Base-by-base conservation (phyloP, 148 eudicot genomes). In the Rhododendron molle region DNA sequence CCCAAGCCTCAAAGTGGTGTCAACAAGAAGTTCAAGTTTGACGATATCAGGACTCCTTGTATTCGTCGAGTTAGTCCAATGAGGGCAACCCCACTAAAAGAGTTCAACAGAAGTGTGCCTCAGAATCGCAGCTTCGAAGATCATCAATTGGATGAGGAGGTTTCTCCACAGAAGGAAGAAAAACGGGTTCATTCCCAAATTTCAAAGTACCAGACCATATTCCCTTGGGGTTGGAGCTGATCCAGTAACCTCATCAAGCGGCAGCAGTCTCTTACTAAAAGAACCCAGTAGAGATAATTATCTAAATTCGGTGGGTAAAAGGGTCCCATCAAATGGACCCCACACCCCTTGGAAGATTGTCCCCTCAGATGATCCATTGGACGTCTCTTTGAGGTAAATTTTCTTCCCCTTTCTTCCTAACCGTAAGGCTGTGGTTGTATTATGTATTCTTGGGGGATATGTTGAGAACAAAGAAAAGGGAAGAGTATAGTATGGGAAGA, bases 371-470 rank as follows among this genome's bases (percentile, higher is more conserved):
- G 96, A 93, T 88, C 80, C 78, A n/a, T 93, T 95, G 95, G 96
- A 94, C 49, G 58, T 93, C 15, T 88, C 95, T n/a, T 88, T 95
- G 95, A 93, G 97, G 98, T 95, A 89, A 90, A 26, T 20, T 47
- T 11, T 40, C 23, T 50, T 49, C 67, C 28, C 40, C 56, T 81
- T 81, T 81, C n/a, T 54, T 56, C 46, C 4, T 20, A 18, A 32
- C 18, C 40, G 4, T 5, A 69, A 28, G 34, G 74, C 36, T 69
- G 36, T 26, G 0, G 3, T 69, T 69, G 32, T 13, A 12, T 11
- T 28, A 1, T 69, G 32, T 2, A 28, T n/a, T 65, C 14, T 2
- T 9, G 14, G 13, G 74, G 74, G 16, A 10, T 26, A 28, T 11
- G 15, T 28, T 65, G 15, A 28, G 30, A 28, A 28, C 30, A 28